These are phyloP conservation scores for Suillus spraguei DNA, from an alignment of 768 basidiomycete species.

Conservation along the genomic window DNA sequence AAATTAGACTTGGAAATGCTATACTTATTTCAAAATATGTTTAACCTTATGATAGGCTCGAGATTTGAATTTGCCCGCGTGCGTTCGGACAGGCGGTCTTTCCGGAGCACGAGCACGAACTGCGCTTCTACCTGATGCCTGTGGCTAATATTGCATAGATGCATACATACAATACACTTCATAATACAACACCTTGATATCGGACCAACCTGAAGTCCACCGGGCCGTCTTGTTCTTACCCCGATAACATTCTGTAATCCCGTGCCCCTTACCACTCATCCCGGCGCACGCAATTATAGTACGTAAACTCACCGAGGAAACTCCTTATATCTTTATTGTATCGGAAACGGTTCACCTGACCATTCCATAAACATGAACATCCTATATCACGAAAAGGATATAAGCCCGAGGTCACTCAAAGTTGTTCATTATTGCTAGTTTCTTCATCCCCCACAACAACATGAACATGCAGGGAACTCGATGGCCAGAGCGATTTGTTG, in stretches of 20 bases:
- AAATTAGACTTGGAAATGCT: neutral
- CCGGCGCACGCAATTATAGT: neutral
- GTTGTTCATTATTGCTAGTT: conserved; percentile 2
- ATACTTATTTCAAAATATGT: too few relatives aligned
- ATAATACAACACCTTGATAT: neutral
- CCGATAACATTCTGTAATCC: neutral
- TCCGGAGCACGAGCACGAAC: neutral
- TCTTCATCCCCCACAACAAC: neutral
- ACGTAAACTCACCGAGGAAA: neutral
- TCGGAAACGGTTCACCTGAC: conserved; percentile 9
- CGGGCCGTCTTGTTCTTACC: conserved; percentile 1
- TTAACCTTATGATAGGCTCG: neutral
- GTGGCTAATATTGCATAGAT: neutral
- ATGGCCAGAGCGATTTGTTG: conserved; percentile 48
- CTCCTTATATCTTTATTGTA: conserved; percentile 3
- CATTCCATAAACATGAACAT: neutral
- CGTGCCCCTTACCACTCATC: neutral
- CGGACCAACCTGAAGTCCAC: neutral
- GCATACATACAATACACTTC: neutral
- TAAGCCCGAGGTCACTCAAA: neutral
- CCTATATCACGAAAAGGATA: conserved; percentile 14
- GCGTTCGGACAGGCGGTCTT: neutral
- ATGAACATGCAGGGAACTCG: conserved; percentile 15
- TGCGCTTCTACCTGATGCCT: too few relatives aligned
- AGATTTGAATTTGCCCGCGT: neutral